Evolutionary conservation across 1,284 basidiomycete genomes (phyloP).

Genomic region (Boletus mariae): DNA sequence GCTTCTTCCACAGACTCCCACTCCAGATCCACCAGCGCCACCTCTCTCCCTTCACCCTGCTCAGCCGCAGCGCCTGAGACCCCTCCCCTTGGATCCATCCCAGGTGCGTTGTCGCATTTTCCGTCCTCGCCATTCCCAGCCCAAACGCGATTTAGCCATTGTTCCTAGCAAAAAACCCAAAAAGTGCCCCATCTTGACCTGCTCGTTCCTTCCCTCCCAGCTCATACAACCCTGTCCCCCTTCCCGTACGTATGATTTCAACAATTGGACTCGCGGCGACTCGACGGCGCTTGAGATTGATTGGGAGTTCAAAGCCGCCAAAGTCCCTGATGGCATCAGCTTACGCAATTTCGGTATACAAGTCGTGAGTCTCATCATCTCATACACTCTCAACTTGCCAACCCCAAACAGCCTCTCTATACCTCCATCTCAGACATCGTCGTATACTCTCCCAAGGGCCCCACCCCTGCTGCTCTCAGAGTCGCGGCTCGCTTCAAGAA

Average conservation of each 20-base stretch:
- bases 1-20: constrained; percentile 23
- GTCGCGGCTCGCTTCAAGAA: constrained; percentile 39
- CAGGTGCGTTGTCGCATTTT: constrained; percentile 7
- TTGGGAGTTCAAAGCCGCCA: constrained; percentile 62
- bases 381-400: not conserved
- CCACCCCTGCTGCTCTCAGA: constrained; percentile 39
- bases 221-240: constrained; percentile 33
- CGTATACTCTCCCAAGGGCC: constrained; percentile 51
- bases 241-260: constrained; percentile 21
- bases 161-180: constrained; percentile 7
- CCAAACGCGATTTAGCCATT: constrained; percentile 11
- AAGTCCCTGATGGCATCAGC: constrained; percentile 72
- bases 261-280: constrained; percentile 19
- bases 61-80: constrained; percentile 13
- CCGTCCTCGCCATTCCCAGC: not conserved
- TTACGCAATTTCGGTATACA: constrained; percentile 82
- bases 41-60: constrained; percentile 26
- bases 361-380: constrained; percentile 50
- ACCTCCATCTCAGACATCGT: constrained; percentile 63
- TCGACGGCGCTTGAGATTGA: constrained; percentile 31
- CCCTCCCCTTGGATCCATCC: not conserved
- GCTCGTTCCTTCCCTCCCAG: constrained; percentile 48
- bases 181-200: constrained; percentile 43
- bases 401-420: constrained; percentile 47
- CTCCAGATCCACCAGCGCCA: constrained; percentile 32